Base-by-base conservation (phyloP, 805 yeast species). In the Spathaspora arborariae region DNA sequence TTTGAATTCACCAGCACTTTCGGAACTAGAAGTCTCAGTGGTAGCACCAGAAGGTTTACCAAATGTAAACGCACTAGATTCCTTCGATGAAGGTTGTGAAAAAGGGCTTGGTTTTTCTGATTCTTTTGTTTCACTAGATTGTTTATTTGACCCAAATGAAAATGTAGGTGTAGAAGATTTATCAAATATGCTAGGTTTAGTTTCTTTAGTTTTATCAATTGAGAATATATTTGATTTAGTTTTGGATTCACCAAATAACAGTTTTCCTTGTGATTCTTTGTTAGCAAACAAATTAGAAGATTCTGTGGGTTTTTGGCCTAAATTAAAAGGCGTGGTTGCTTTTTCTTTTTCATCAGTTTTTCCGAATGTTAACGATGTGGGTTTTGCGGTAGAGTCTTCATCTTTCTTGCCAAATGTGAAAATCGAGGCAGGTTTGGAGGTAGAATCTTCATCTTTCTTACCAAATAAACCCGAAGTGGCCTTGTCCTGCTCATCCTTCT, bases 111-210 rank as follows among this genome's bases (percentile, higher is more conserved):
- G 51, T 11, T 44, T 46, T 9, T 39, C 33, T 13, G 33, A n/a
- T 41, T 8, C 39, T 9, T 15, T 15, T 6, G 39, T 16, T 15
- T 34, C 36, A 13, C 33, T 16, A 11, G 20, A 13, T 11, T 45
- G 46, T 21, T 52, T 49, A 18, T 48, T 45, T 6, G 44, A 33
- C n/a, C 57, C 59, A 39, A 59, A 57, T 15, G 58, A 42, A 26
- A 51, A 48, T 24, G 39, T 24, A n/a, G 55, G 47, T n/a, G 19
- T 26, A 24, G 42, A 10, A 37, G 41, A 21, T 1, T 39, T 37
- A 18, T 18, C 21, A 18, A 6, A 9, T 36, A 22, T 22, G 26
- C 9, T 22, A 22, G 35, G 11, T 30, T 30, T 30, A 30, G 35
- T 30, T 30, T 30, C 18, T 3, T 13, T 15, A 6, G 35, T 15